Evolutionary conservation across 73 alveolate species (phyloP), one percentile per base, ranked within the genome.

Genomic region (Halteria grandinella): DNA sequence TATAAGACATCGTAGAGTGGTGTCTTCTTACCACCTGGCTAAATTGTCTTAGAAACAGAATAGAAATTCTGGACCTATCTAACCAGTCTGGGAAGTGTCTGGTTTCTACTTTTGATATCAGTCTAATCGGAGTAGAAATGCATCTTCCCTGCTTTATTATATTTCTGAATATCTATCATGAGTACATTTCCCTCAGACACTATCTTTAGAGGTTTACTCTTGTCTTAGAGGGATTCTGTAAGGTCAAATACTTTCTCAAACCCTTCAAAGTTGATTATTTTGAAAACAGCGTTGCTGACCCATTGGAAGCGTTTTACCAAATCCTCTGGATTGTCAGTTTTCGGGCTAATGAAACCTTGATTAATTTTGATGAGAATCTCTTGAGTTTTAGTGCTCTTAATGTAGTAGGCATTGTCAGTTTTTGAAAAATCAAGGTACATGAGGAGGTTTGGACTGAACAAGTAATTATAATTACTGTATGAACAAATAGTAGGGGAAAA

Each of bases 241-340:
- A 60, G 15, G 43, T 60, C 77, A 1, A 60, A 43, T 14, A 60
- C 21, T 40, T 59, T 60, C 23, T 60, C 77, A 15, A 60, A 25
- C 1, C 77, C 77, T 37, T 60, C 77, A 36, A 40, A n/a, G 27
- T 40, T 60, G 27, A 60, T 60, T 5, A 60, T 59, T 12, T 20
- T 25, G 5, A 60, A 14, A 8, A 59, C 43, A n/a, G 37, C 58
- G 18, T 60, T 59, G 43, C 43, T 59, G 8, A 60, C 59, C 77
- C 77, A 60, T 37, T 39, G 37, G 29, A 60, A 60, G 37, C 58
- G 37, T 37, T 31, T 60, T 37, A 59, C 77, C 20, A 60, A 18
- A 60, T 60, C 58, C 15, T 36, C 77, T 21, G 34, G 77, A 11
- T 60, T 37, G 21, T 60, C 55, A 21, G 17, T 48, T n/a, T 60